These are phyloP conservation scores for Xylariales sp. DNA, from an alignment of 2,329 filamentous ascomycete species.

Conservation along the genomic window DNA sequence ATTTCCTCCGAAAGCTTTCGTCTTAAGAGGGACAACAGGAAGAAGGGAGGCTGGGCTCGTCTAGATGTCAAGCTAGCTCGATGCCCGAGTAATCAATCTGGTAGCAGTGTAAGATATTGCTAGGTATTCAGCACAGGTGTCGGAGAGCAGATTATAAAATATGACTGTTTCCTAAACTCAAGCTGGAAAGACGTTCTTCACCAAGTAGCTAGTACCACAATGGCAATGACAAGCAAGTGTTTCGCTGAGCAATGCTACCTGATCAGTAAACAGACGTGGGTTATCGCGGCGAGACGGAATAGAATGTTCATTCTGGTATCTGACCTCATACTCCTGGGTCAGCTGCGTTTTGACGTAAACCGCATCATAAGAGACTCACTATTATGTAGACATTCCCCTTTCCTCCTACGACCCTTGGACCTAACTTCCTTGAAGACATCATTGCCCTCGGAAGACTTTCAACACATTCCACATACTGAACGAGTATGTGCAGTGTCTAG, in stretches of 20 bases:
- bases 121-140: too few species aligned
- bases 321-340: neutral
- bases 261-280: neutral
- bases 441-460: neutral
- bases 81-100: too few species aligned
- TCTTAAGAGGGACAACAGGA: too few species aligned
- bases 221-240: neutral
- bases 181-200: too few species aligned
- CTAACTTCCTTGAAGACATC: neutral
- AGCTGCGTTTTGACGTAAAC: neutral
- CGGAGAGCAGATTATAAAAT: too few species aligned
- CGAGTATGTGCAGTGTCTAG: constrained; percentile 25
- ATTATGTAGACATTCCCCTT: constrained; percentile 5
- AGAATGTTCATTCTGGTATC: neutral
- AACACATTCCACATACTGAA: neutral
- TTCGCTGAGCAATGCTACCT: too few species aligned
- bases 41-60: too few species aligned
- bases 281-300: neutral
- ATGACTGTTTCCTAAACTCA: too few species aligned
- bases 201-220: too few species aligned
- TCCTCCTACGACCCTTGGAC: neutral
- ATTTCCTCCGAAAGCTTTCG: too few species aligned
- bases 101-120: too few species aligned
- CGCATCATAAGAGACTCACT: constrained; percentile 6
- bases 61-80: too few species aligned